phyloP scores from a whole-genome alignment of 164 flowering plant genomes.

The Echeveria elegans region DNA sequence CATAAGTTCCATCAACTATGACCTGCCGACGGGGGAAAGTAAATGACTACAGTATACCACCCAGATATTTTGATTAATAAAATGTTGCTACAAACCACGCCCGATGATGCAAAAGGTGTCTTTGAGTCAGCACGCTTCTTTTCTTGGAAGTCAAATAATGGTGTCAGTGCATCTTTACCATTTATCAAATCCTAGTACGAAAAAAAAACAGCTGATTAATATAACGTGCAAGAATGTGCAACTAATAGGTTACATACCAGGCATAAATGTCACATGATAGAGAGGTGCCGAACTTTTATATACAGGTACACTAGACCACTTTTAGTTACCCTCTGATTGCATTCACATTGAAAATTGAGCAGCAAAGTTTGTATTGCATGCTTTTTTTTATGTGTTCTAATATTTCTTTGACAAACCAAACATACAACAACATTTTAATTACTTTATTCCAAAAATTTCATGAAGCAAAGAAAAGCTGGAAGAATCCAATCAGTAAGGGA shows the following conservation, averaged over 20 bases:
- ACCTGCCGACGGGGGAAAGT: slow-evolving; percentile 38
- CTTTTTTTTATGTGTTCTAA: no score
- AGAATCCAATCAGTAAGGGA: background rate
- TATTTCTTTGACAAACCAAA: no score
- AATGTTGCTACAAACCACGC: slow-evolving; percentile 43
- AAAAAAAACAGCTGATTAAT: slow-evolving; percentile 10
- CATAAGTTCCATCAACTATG: slow-evolving; percentile 96
- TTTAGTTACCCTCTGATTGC: no score
- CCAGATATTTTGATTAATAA: background rate
- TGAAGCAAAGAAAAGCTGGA: background rate
- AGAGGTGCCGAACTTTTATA: no score
- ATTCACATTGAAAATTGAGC: no score
- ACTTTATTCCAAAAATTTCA: no score
- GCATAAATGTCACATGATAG: background rate
- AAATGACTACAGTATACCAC: background rate
- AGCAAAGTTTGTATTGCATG: no score
- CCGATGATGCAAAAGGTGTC: slow-evolving; percentile 60
- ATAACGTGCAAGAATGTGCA: no score
- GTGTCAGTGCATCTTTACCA: slow-evolving; percentile 65
- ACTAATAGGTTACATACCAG: background rate
- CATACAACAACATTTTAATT: no score
- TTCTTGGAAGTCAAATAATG: slow-evolving; percentile 83
- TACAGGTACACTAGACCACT: no score
- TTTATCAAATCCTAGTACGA: slow-evolving; percentile 67
- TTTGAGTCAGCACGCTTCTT: slow-evolving; percentile 65